A percentile compares a stretch with the other conserved stretches of the same genome.
Evolutionary conservation across 441 rosid genomes (phyloP).

Genomic region (Syzygium syzygioides): DNA sequence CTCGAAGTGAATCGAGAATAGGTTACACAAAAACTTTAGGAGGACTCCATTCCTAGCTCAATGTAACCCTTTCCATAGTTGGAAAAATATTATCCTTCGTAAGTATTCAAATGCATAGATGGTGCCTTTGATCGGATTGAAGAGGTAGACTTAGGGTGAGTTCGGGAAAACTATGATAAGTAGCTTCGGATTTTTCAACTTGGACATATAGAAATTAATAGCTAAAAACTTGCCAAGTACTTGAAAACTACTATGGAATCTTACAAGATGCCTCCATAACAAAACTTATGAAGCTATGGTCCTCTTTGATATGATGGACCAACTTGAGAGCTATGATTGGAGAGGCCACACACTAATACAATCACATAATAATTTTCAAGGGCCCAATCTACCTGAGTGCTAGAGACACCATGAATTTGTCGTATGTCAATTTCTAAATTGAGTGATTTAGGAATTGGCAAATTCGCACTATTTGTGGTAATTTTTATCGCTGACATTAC

Average conservation of each 20-base stretch:
- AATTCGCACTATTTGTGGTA: background rate
- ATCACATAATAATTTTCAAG: background rate
- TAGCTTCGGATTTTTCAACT: background rate
- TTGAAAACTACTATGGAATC: background rate
- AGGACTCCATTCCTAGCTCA: background rate
- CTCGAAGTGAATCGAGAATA: accelerated
- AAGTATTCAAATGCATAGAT: background rate
- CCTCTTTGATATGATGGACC: background rate
- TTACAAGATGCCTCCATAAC: background rate
- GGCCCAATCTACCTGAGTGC: background rate
- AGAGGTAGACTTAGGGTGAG: background rate
- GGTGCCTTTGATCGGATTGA: background rate
- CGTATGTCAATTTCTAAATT: background rate
- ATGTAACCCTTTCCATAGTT: background rate
- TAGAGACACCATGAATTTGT: background rate
- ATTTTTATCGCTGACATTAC: background rate
- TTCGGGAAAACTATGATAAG: background rate
- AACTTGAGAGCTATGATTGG: background rate
- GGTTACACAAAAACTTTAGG: background rate
- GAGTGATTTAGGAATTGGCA: background rate
- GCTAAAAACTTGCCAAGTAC: background rate
- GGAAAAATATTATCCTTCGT: background rate
- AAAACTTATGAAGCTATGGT: background rate
- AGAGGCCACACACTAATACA: background rate
- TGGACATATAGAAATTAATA: background rate